phyloP scores from a whole-genome alignment of 495 filamentous ascomycete species.

The Xylaria flabelliformis region DNA sequence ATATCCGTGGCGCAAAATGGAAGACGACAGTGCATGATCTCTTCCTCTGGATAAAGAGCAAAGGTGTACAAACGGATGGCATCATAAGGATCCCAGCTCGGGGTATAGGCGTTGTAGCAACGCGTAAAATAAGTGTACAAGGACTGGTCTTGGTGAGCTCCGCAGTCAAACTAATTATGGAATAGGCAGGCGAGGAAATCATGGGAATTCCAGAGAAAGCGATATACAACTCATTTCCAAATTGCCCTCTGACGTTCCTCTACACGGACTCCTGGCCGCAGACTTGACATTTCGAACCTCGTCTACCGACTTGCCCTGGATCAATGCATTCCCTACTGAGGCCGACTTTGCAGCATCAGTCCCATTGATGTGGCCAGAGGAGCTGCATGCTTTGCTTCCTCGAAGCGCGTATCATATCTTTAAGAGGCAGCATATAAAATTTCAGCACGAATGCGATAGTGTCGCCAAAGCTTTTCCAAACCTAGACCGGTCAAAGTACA shows the following conservation, averaged over 20 bases:
- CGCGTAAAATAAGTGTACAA: slow-evolving; percentile 1
- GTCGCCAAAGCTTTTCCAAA: background rate
- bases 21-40: background rate
- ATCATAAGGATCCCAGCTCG: background rate
- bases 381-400: background rate
- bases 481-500: background rate
- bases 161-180: background rate
- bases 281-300: background rate
- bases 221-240: background rate
- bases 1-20: background rate
- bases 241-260: background rate
- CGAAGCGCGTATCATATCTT: background rate
- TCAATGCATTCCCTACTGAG: background rate
- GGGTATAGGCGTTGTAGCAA: background rate
- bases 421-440: background rate
- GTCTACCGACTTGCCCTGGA: background rate
- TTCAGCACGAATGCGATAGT: background rate
- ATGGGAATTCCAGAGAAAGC: background rate
- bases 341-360: background rate
- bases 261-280: background rate
- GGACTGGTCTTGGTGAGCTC: too few relatives aligned
- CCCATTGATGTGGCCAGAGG: background rate
- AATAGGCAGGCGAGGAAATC: background rate
- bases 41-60: background rate
- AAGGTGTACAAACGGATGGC: background rate